Evolutionary conservation across 257 asterid genomes (phyloP), one percentile per base, ranked within the genome.

Genomic region (Ligustrum vulgare): DNA sequence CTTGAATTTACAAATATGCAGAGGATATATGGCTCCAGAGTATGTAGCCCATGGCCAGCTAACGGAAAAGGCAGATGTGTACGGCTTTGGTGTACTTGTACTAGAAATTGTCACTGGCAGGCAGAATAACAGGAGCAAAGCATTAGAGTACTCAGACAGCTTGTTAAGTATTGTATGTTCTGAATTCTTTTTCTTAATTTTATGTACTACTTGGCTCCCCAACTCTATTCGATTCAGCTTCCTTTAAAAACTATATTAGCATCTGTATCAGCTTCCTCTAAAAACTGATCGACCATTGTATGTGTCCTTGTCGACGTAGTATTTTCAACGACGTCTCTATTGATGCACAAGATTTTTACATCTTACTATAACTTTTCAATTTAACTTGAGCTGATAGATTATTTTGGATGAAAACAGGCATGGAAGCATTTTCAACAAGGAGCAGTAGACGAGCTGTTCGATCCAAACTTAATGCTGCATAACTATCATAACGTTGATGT

Each of bases 21-120:
- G 93, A 78, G 96, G 96, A 60, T 88, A 90, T 78, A 90, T 90
- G 96, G 96, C 93, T 51, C 96, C 96, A 0, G 93, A 90, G 71
- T 90, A 90, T 82, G 77, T 90, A 28, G 88, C 90, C 8, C 88
- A 86, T 36, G 91, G 93, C n/a, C 88, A 86, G 77, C 69, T 88
- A 67, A 90, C 90, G 1, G 91, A 88, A 74, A 90, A 88, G 62
- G 93, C 80, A n/a, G 96, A 88, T 37, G 93, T 90, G 28, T 86
- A 90, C 64, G 89, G 94, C 88, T 90, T 85, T 51, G 94, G 96
- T 4, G 94, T 90, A 70, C 92, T 90, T 73, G 67, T 91, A 80
- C 80, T 91, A 54, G 96, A 91, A 77, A 89, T 87, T 13, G 89
- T 89, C 63, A 82, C 94, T 0, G 96, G 92, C 39, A 83, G 83